These are phyloP conservation scores for Globisporangium canariense DNA, from an alignment of 352 stramenopile species.

Conservation along the genomic window DNA sequence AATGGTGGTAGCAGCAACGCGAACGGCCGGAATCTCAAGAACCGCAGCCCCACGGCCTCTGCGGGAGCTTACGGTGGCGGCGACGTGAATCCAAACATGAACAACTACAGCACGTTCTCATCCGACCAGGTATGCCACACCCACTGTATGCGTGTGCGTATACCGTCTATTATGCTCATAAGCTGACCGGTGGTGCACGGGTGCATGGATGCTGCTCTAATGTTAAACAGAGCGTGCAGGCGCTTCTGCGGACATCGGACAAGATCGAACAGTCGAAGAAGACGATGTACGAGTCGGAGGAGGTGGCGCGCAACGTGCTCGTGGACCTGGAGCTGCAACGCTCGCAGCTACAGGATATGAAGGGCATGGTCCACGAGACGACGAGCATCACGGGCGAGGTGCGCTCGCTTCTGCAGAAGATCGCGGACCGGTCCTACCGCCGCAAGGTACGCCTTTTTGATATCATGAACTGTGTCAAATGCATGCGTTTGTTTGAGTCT, in stretches of 20 bases:
- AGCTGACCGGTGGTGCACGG: background rate
- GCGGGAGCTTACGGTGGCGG: slow-evolving; percentile 12
- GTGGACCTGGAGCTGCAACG: slow-evolving; percentile 79
- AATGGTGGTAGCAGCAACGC: slow-evolving; percentile 12
- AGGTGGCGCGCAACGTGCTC: slow-evolving; percentile 66
- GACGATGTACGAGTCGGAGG: slow-evolving; percentile 59
- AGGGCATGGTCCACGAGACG: slow-evolving; percentile 75
- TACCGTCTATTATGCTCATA: background rate
- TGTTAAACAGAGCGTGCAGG: slow-evolving; percentile 46
- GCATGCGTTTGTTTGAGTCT: background rate
- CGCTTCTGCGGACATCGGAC: slow-evolving; percentile 66
- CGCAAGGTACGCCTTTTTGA: slow-evolving; percentile 37
- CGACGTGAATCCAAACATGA: slow-evolving; percentile 26
- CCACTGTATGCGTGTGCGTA: background rate
- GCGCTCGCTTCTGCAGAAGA: slow-evolving; percentile 60
- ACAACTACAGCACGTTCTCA: slow-evolving; percentile 76
- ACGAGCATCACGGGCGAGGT: slow-evolving; percentile 63
- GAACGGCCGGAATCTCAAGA: slow-evolving; percentile 19
- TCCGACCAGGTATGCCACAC: slow-evolving; percentile 37
- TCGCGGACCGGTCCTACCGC: slow-evolving; percentile 65
- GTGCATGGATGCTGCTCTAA: background rate
- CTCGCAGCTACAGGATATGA: slow-evolving; percentile 77
- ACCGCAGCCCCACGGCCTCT: slow-evolving; percentile 20
- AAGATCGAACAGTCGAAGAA: slow-evolving; percentile 70
- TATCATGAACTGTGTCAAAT: background rate